phyloP scores from a whole-genome alignment of 192 early-diverging fungal species.

The Phlyctochytrium arcticum region DNA sequence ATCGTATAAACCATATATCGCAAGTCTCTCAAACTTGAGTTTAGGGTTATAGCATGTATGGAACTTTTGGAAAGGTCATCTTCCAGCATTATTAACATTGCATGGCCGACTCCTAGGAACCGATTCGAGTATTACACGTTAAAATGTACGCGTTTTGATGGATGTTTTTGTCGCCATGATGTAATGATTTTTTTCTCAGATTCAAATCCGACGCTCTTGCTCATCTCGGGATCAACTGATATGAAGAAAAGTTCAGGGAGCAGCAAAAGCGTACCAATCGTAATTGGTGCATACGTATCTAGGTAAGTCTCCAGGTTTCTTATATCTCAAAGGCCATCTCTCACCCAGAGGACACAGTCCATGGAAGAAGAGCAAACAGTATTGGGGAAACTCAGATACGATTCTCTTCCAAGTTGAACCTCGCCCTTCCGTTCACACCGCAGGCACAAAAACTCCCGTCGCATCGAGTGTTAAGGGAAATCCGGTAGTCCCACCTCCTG shows the following conservation, averaged over 20 bases:
- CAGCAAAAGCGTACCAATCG: too few species aligned
- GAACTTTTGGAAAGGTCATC: neutral
- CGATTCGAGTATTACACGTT: conserved; percentile 15
- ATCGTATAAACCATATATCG: neutral
- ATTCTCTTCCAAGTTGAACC: conserved; percentile 2
- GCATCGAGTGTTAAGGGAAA: too few species aligned
- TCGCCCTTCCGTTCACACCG: neutral
- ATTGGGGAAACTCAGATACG: conserved; percentile 1
- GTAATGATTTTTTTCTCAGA: neutral
- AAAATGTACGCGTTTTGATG: neutral
- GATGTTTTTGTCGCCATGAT: neutral
- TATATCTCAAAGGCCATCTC: neutral
- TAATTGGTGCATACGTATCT: conserved; percentile 2
- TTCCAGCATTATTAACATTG: neutral
- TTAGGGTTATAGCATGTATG: conserved; percentile 18
- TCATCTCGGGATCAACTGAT: conserved; percentile 5
- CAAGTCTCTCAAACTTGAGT: too few species aligned
- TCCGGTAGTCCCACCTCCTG: too few species aligned
- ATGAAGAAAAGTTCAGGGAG: too few species aligned
- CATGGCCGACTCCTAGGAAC: neutral
- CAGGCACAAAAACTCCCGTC: too few species aligned
- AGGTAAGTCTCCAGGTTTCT: neutral
- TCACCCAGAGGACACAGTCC: neutral
- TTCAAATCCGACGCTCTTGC: conserved; percentile 1
- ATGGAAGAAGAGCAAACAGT: conserved; percentile 10